Evolutionary conservation across 129 eudicot genomes (phyloP), one percentile per base, ranked within the genome.

Genomic region (Artemisia argyi): DNA sequence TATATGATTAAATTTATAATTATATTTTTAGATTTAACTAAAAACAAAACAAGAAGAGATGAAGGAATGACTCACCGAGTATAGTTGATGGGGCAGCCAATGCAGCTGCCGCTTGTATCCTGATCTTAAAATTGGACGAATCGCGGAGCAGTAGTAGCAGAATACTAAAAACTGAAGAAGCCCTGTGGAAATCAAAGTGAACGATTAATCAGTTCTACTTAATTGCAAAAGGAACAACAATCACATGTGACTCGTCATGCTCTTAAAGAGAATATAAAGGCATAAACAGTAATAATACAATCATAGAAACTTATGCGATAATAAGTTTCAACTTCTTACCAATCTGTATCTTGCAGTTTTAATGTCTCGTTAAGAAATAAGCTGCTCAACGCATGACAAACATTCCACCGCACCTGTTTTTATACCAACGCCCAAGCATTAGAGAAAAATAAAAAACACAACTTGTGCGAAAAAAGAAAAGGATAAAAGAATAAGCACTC

Each of bases 21-120:
- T 11, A 24, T 24, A 59, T 18, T 54, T 54, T 54, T 16, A 0
- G 7, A 39, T 5, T 39, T 7, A 39, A 39, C 7, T 39, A 39
- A 39, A 39, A 1, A 39, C 2, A 39, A 39, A 39, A 28, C 30
- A 39, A 39, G 44, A 35, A 35, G 44, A 39, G 44, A 39, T 7
- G 44, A 39, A 39, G 46, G 46, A 24, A 30, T 19, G 48, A 84
- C 75, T 85, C 46, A 87, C 97, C 97, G 11, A 83, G 72, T 59
- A 83, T 22, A 63, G 96, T 82, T 28, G 85, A 74, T 47, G 97
- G 97, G 55, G 83, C 88, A 81, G 99, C 96, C 82, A 94, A 86
- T 77, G 99, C 99, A 80, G 91, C 92, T 56, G 99, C 97, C 54
- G 99, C 99, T 73, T 94, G 99, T 78, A 94, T 94, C 78, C 95